Conservation (phyloP, 768 basidiomycete genomes). For the Mycena sanguinolenta region DNA sequence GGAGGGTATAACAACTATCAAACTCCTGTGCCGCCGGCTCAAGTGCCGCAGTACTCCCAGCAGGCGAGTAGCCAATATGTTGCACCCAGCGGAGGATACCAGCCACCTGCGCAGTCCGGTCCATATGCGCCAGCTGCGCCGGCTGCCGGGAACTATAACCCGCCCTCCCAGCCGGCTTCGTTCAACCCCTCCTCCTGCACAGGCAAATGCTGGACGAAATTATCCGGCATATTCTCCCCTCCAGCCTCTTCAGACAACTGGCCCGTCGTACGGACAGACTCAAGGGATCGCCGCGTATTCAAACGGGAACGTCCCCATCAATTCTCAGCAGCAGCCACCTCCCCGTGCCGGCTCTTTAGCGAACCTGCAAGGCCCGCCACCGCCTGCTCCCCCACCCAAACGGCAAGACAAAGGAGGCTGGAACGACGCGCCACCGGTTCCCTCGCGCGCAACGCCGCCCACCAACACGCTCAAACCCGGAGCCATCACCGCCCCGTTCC, state of each 20-base stretch:
- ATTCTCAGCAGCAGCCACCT: constrained; percentile 44
- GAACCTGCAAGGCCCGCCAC: constrained; percentile 33
- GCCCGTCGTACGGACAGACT: constrained; percentile 30
- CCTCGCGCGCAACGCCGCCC: constrained; percentile 62
- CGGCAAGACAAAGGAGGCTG: constrained; percentile 80
- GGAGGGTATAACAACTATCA: constrained; percentile 10
- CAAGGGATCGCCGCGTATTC: constrained; percentile 16
- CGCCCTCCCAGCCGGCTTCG: constrained; percentile 1
- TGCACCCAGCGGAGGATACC: constrained; percentile 28
- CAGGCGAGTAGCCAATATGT: constrained; percentile 24
- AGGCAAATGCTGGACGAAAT: constrained; percentile 13
- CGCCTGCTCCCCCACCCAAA: constrained; percentile 66
- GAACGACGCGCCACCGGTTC: constrained; percentile 84
- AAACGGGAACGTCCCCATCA: constrained; percentile 31
- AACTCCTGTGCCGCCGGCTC: constrained; percentile 29
- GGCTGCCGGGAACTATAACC: constrained; percentile 7
- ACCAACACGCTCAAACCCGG: constrained; percentile 67
- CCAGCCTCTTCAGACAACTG: constrained; percentile 35
- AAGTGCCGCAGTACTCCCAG: constrained; percentile 25
- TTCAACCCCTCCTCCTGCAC: constrained; percentile 18
- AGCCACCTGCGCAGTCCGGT: constrained; percentile 39
- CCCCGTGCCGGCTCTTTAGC: constrained; percentile 48
- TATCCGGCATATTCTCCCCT: constrained; percentile 29
- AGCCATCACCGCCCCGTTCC: constrained; percentile 92
- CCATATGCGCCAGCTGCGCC: constrained; percentile 50